Evolutionary conservation across 331 rosid species (phyloP), one percentile per base, ranked within the genome.

Genomic region (Ulmus americana): DNA sequence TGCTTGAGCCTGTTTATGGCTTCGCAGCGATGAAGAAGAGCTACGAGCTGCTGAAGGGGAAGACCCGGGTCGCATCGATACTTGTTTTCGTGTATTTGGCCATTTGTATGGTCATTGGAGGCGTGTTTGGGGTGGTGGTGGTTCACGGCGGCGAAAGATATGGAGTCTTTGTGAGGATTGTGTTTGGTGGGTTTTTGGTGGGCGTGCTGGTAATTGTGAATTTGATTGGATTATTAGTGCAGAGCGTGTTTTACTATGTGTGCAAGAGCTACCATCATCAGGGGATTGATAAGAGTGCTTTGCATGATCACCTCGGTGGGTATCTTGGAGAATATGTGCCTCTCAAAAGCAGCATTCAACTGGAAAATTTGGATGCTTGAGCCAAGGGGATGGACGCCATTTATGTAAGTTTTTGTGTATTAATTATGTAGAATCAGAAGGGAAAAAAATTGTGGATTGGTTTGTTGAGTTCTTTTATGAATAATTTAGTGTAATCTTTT

Each of bases 241-340:
- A 92, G 82, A 92, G 98, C 53, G 95, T 92, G 71, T 89, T 89
- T 71, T 94, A 94, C 81, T 87, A 94, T 64, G 95, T 94, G 3
- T 94, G 97, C 71, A 94, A 94, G 73, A 94, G 98, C 65, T 82
- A 72, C 55, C 98, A 94, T 73, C 95, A 84, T 46, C 97, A 94
- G 66, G 97, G 90, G 35, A 94, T 94, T 64, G 97, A 94, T 69
- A 94, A 89, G 83, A 81, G 35, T 12, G 98, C 95, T 3, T 69
- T 94, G 72, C 81, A 82, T 60, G 97, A 94, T 71, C 98, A 94
- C 69, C 90, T 94, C 39, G 97, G 97, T 35, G 98, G 97, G 0
- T 94, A 94, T 70, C 98, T 94, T 11, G 98, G 98, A 13, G 98
- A 92, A 68, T 92, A 89, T 58, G 98, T 94, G 78, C 98, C 98